These are phyloP conservation scores for Oryza brachyantha DNA, from an alignment of 176 grass and related monocot species.

Conservation along the genomic window DNA sequence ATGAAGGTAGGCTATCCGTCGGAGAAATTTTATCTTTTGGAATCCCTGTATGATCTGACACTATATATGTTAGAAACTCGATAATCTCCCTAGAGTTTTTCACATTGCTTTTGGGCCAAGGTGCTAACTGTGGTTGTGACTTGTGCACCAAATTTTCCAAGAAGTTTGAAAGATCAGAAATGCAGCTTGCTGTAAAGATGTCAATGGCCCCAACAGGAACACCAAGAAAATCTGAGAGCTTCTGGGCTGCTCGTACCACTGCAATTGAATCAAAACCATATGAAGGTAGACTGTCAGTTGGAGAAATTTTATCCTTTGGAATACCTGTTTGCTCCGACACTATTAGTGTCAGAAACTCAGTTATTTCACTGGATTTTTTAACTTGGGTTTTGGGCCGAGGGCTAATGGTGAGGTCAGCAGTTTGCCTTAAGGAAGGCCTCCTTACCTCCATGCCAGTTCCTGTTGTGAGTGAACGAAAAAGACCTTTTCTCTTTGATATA, in stretches of 20 bases:
- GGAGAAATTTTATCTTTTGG: slow-evolving; percentile 59
- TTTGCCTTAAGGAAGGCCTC: slow-evolving; percentile 27
- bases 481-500: slow-evolving; percentile 37
- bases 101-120: slow-evolving; percentile 24
- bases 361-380: slow-evolving; percentile 48
- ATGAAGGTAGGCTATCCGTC: slow-evolving; percentile 56
- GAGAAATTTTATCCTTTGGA: slow-evolving; percentile 61
- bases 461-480: slow-evolving; percentile 69
- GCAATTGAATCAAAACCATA: slow-evolving; percentile 76
- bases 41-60: slow-evolving; percentile 68
- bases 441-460: slow-evolving; percentile 40
- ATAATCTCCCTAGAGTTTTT: slow-evolving; percentile 49
- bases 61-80: slow-evolving; percentile 54
- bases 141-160: slow-evolving; percentile 49
- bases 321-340: slow-evolving; percentile 66
- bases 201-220: slow-evolving; percentile 75
- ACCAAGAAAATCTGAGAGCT: slow-evolving; percentile 72
- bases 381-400: slow-evolving; percentile 29
- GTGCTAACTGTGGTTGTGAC: slow-evolving; percentile 40
- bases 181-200: slow-evolving; percentile 68
- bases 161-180: slow-evolving; percentile 61
- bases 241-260: slow-evolving; percentile 67
- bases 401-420: not conserved
- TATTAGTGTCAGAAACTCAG: slow-evolving; percentile 51
- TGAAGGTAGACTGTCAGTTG: slow-evolving; percentile 54